phyloP scores from a whole-genome alignment of 148 eudicot genomes.

The Chenopodium album region DNA sequence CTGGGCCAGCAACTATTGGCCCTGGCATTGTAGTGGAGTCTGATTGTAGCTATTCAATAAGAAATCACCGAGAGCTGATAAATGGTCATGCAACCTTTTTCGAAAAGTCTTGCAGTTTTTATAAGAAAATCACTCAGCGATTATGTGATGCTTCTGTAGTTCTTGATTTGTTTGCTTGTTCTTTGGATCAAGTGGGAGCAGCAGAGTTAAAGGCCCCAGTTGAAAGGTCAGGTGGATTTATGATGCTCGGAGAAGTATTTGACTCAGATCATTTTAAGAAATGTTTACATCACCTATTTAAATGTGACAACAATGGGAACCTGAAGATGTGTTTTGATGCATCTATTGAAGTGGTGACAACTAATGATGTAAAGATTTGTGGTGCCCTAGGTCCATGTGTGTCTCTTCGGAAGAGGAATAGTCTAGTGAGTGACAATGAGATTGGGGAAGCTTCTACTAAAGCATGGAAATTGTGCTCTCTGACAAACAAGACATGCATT shows the following conservation, averaged over 20 bases:
- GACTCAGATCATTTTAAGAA: constrained; percentile 82
- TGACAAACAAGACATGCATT: constrained; percentile 73
- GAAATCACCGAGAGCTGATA: constrained; percentile 75
- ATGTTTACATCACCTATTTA: constrained; percentile 68
- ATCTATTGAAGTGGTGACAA: constrained; percentile 78
- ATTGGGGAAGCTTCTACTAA: constrained; percentile 81
- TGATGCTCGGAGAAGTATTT: constrained; percentile 83
- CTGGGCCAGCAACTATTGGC: constrained; percentile 96
- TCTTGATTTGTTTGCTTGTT: constrained; percentile 96
- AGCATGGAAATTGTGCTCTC: constrained; percentile 75
- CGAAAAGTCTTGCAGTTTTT: constrained; percentile 59
- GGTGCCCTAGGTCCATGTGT: constrained; percentile 97
- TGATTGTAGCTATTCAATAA: constrained; percentile 62
- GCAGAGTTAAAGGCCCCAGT: constrained; percentile 75
- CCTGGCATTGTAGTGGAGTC: constrained; percentile 79
- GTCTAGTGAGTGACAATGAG: constrained; percentile 64
- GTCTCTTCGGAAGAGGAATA: constrained; percentile 58
- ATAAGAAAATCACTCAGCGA: constrained; percentile 57
- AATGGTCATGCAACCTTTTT: constrained; percentile 60
- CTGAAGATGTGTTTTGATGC: constrained; percentile 84
- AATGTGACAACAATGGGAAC: constrained; percentile 61
- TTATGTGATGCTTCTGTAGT: constrained; percentile 64
- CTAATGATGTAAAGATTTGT: constrained; percentile 73
- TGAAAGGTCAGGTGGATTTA: constrained; percentile 85
- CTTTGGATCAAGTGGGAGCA: constrained; percentile 97